Conservation (phyloP, 805 yeast species). For the Candida palmyrensis region DNA sequence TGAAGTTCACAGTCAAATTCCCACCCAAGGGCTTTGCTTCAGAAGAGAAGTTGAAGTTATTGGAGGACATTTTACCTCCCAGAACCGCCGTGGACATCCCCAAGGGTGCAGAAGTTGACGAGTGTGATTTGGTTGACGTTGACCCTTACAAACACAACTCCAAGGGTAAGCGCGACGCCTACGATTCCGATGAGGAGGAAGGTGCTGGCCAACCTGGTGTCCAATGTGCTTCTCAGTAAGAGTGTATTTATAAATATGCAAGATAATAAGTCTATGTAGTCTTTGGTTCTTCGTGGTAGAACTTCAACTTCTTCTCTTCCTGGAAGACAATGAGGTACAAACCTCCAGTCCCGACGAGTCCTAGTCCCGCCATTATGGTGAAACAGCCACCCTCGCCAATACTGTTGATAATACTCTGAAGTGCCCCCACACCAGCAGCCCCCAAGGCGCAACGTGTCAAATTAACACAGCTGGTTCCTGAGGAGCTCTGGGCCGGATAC, state of each 20-base stretch:
- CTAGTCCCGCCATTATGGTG: slow-evolving; percentile 55
- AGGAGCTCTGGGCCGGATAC: slow-evolving; percentile 61
- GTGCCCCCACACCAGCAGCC: slow-evolving; percentile 64
- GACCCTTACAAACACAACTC: slow-evolving; percentile 58
- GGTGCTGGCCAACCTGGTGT: slow-evolving; percentile 66
- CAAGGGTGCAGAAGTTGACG: slow-evolving; percentile 72
- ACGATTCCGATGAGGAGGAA: slow-evolving; percentile 43
- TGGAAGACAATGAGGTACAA: neutral
- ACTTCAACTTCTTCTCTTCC: neutral
- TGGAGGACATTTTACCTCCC: slow-evolving; percentile 77
- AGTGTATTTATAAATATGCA: neutral
- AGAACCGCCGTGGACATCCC: slow-evolving; percentile 63
- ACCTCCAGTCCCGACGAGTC: slow-evolving; percentile 10
- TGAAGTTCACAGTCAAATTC: slow-evolving; percentile 86
- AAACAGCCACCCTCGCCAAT: slow-evolving; percentile 73
- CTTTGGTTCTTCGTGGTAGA: neutral
- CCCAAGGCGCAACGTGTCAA: slow-evolving; percentile 61
- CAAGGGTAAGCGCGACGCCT: slow-evolving; percentile 37
- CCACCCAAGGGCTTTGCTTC: slow-evolving; percentile 69
- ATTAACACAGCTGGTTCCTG: slow-evolving; percentile 67
- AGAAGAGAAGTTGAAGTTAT: slow-evolving; percentile 67
- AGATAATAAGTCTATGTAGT: neutral
- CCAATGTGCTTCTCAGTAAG: slow-evolving; percentile 91
- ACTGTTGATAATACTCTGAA: slow-evolving; percentile 48
- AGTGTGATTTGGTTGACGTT: slow-evolving; percentile 64